Evolutionary conservation across 345 rosid species (phyloP).

Genomic region (Barbarea vulgaris): DNA sequence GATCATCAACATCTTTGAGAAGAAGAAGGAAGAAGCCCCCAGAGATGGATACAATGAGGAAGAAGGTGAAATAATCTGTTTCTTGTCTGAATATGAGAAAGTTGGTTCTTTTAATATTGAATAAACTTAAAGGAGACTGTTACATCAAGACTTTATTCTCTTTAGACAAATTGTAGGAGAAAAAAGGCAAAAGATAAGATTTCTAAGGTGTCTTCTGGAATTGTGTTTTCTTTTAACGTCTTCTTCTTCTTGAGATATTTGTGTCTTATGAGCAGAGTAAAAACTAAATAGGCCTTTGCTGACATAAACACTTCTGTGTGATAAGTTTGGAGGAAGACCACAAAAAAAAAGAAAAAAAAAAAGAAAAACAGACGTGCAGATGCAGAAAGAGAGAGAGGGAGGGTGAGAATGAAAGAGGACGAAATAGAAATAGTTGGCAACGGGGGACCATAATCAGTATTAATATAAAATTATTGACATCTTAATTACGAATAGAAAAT

Average conservation of each 20-base stretch:
- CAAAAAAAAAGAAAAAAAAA: background rate
- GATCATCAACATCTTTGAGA: slow-evolving; percentile 24
- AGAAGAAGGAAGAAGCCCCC: background rate
- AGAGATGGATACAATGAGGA: background rate
- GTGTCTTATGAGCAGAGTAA: background rate
- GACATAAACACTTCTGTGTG: slow-evolving; percentile 1
- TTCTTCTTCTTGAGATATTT: background rate
- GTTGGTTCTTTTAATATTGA: background rate
- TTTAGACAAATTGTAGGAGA: background rate
- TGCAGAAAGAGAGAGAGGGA: background rate
- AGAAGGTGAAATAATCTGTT: background rate
- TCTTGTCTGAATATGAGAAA: slow-evolving; percentile 10
- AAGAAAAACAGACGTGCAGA: background rate
- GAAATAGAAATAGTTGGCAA: slow-evolving; percentile 2
- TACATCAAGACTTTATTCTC: slow-evolving; percentile 5
- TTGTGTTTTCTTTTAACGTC: background rate
- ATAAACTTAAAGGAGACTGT: slow-evolving; percentile 8
- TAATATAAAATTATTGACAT: background rate
- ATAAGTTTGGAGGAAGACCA: background rate
- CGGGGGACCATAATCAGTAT: slow-evolving; percentile 6
- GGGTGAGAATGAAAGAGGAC: no score
- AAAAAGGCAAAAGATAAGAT: background rate
- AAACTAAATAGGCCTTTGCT: background rate
- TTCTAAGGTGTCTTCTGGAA: background rate
- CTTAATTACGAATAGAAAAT: background rate